Percentiles rank a stretch among this genome's conserved stretches.
Evolutionary conservation across 2,329 filamentous ascomycete genomes (phyloP).

Genomic region (Fusarium coicis): DNA sequence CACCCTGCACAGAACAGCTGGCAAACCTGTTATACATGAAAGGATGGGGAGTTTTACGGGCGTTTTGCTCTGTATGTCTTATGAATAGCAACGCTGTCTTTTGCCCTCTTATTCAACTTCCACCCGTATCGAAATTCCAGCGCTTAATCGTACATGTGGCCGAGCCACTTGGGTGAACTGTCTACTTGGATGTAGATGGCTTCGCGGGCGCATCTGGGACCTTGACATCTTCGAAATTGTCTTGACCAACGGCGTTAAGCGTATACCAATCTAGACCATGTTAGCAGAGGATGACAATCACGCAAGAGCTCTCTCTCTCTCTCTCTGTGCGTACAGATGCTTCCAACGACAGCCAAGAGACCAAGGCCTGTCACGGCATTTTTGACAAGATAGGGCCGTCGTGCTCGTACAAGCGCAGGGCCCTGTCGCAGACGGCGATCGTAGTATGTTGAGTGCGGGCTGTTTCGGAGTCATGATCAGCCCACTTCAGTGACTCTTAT

Average conservation of each 20-base stretch:
- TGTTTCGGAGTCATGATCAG: conserved; percentile 47
- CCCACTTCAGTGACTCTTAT: conserved; percentile 8
- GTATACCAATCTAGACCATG: conserved; percentile 64
- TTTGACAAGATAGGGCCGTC: conserved; percentile 90
- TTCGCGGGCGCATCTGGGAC: conserved; percentile 78
- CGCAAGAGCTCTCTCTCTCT: conserved; percentile 41
- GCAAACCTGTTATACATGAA: conserved; percentile 39
- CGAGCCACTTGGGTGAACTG: background rate
- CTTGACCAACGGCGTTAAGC: conserved; percentile 89
- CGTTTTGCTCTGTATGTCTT: conserved; percentile 32
- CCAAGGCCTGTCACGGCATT: conserved; percentile 85
- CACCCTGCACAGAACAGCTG: conserved; percentile 31
- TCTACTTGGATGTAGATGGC: conserved; percentile 52
- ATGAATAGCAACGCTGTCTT: conserved; percentile 29
- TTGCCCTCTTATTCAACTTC: conserved; percentile 14
- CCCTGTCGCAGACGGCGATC: conserved; percentile 87
- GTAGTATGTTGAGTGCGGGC: conserved; percentile 81
- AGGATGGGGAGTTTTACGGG: conserved; percentile 26
- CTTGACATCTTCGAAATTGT: conserved; percentile 95
- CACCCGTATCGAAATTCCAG: conserved; percentile 2
- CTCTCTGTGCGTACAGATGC: conserved; percentile 76
- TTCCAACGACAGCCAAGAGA: conserved; percentile 79
- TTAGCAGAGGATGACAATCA: conserved; percentile 25
- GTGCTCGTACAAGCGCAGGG: conserved; percentile 88
- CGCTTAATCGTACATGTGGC: conserved; percentile 12